Conservation (phyloP, 1,284 basidiomycete genomes). For the Tilletia walkeri region DNA sequence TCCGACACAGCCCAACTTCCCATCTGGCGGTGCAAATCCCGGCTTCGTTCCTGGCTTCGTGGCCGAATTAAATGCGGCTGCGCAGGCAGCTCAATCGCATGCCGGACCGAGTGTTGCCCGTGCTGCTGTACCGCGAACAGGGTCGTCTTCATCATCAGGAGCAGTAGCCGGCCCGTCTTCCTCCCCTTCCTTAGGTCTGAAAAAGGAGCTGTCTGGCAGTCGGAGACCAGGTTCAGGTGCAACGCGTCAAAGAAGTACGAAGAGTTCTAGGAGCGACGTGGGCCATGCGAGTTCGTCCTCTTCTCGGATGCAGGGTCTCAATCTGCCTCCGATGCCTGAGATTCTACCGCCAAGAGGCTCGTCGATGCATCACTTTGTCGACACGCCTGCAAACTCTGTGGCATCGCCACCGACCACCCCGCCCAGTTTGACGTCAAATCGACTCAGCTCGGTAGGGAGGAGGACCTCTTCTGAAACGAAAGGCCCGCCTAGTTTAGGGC, state of each 20-base stretch:
- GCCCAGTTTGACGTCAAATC: too few relatives aligned
- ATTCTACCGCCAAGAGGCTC: not conserved
- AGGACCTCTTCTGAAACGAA: too few relatives aligned
- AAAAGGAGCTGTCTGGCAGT: too few relatives aligned
- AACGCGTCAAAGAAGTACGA: not conserved
- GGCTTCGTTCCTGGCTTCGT: not conserved
- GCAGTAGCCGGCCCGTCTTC: not conserved
- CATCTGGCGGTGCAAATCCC: not conserved
- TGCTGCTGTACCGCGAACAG: not conserved
- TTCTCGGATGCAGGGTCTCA: not conserved
- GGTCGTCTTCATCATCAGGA: too few relatives aligned
- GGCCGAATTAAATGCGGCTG: slow-evolving; percentile 5
- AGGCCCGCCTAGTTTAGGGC: too few relatives aligned
- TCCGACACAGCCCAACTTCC: not conserved
- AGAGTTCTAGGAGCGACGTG: slow-evolving; percentile 4
- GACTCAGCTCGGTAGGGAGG: too few relatives aligned
- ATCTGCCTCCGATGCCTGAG: slow-evolving; percentile 15
- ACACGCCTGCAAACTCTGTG: not conserved
- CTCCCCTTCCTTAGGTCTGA: not conserved
- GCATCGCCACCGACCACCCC: too few relatives aligned
- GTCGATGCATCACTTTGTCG: not conserved
- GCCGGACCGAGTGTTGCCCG: not conserved
- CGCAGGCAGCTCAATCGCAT: not conserved
- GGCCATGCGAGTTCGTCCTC: not conserved
- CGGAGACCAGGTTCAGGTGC: not conserved